Base-by-base conservation (phyloP, 139 green algal species). In the Chlorella vulgaris region DNA sequence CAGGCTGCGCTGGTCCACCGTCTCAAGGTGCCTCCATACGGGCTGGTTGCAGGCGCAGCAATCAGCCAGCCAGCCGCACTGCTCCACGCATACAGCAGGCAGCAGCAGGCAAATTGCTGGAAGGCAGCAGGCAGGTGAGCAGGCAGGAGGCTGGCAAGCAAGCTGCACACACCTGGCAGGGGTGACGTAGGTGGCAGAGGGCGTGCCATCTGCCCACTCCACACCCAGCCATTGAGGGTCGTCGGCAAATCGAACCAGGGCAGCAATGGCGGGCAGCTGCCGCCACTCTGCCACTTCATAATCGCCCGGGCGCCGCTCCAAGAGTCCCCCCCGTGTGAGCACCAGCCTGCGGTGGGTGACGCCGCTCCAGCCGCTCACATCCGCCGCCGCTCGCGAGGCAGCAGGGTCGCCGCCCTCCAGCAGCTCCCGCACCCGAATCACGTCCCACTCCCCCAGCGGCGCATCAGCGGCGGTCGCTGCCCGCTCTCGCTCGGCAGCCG, bases 151-250 rank as follows among this genome's bases (percentile, higher is more conserved):
- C 66, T 53, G 15, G 22, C 19, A 13, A 4, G 67, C n/a, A n/a
- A n/a, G n/a, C n/a, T n/a, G n/a, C n/a, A 3, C 39, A 1, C 31
- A 77, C 71, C 71, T 76, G 5, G 85, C 89, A 5, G 91, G 85
- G 0, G 90, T 90, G 60, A 91, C 82, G 71, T 92, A 96, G 53
- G 93, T 76, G 28, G 82, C 82, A 18, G 87, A 78, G 0, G 86
- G 86, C 0, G 77, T 83, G 26, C 92, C 91, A 63, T 94, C 90
- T 0, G 66, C 43, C 92, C 92, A 97, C 84, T 97, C 92, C 5
- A 97, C 62, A 0, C 84, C 91, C 67, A 96, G 66, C 83, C 93
- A 91, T 67, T 93, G 89, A 0, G 93, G 89, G 69, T 97, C 90
- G 21, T 92, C 85, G 1, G 79, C 31, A 53, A 90, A 94, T 39